A percentile compares a stretch with the other conserved stretches of the same genome.
Conservation (phyloP, 805 yeast species). For the Hanseniaspora guilliermondii region DNA sequence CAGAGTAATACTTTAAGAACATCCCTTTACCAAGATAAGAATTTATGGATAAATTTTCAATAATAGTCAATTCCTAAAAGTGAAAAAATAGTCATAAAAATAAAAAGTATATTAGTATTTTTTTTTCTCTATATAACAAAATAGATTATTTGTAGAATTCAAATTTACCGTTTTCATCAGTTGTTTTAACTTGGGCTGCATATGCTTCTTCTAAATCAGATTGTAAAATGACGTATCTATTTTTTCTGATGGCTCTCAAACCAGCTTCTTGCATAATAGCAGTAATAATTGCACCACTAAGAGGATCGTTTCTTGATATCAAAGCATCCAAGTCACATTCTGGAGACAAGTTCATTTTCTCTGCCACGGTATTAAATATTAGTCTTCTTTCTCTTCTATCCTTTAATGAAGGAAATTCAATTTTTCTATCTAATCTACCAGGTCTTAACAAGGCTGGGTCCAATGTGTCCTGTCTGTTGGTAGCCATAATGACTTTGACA, state of each 20-base stretch:
- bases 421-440: conserved; percentile 95
- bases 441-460: conserved; percentile 98
- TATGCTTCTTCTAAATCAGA: conserved; percentile 96
- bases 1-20: not conserved
- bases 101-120: no score
- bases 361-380: conserved; percentile 87
- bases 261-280: conserved; percentile 99
- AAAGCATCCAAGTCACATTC: conserved; percentile 92
- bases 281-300: conserved; percentile 94
- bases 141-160: conserved; percentile 79
- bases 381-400: conserved; percentile 97
- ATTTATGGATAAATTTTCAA: not conserved
- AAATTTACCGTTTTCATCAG: conserved; percentile 89
- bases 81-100: no score
- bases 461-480: conserved; percentile 96
- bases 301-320: conserved; percentile 88
- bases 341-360: conserved; percentile 96
- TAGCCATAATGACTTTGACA: conserved; percentile 98
- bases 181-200: conserved; percentile 90
- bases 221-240: conserved; percentile 91
- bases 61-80: no score
- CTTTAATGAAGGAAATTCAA: conserved; percentile 89
- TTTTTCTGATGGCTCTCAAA: conserved; percentile 93
- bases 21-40: not conserved
- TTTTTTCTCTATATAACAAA: not conserved